A percentile compares a stretch with the other conserved stretches of the same genome.
Conservation (phyloP, 2,329 filamentous ascomycete species). For the Clarireedia hainanense region DNA sequence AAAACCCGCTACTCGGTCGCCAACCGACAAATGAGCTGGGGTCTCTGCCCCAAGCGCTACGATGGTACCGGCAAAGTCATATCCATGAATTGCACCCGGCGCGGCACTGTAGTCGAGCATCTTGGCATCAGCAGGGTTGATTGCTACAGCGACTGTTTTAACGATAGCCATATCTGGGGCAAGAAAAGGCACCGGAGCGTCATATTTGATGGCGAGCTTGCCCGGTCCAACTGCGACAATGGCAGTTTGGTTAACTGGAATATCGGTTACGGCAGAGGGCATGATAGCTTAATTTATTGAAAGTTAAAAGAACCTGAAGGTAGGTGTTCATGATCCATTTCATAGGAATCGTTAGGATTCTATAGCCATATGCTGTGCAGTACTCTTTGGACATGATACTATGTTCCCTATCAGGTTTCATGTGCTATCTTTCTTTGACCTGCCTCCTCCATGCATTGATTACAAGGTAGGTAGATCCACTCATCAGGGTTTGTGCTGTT, state of each 20-base stretch:
- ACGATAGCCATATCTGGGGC: neutral
- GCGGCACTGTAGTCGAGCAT: neutral
- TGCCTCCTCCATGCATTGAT: no score
- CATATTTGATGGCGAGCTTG: neutral
- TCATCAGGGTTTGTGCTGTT: no score
- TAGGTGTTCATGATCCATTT: no score
- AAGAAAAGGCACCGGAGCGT: neutral
- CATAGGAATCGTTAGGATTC: no score
- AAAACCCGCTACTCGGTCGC: conserved; percentile 1
- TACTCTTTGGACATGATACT: no score
- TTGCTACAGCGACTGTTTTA: neutral
- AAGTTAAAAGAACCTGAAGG: no score
- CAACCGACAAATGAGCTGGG: neutral
- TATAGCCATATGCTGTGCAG: no score
- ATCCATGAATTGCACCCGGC: neutral
- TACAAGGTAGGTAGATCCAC: no score
- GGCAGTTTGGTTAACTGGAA: neutral
- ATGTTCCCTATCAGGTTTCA: no score
- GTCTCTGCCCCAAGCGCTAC: neutral
- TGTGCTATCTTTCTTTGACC: no score
- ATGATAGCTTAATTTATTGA: neutral
- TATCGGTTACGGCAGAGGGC: neutral
- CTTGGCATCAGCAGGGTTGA: conserved; percentile 4
- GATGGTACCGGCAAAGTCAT: conserved; percentile 1
- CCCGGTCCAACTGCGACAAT: neutral